Evolutionary conservation across 805 yeast species (phyloP), one percentile per base, ranked within the genome.

Genomic region (Candida krabiensis): DNA sequence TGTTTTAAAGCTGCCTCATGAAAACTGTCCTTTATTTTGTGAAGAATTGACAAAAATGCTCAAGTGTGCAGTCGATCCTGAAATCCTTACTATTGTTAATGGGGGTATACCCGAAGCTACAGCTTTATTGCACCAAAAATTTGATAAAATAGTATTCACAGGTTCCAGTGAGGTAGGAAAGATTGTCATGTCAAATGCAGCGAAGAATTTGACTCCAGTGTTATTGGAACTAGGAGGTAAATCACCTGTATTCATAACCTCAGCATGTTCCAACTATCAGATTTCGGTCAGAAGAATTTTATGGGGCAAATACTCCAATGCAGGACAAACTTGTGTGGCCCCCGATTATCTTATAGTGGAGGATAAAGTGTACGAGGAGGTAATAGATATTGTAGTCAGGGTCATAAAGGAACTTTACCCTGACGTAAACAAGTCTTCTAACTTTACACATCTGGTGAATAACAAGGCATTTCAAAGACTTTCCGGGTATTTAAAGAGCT

Each of bases 301-400:
- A 1, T 86, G 93, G 86, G 91, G 90, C 13, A 78, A 83, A 50
- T 83, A 82, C 55, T 64, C 77, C 22, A 91, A 88, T 57, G 77
- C 85, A 13, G 98, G 98, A 13, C 98, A 90, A 66, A 80, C 93
- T 2, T 90, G 97, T 67, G 85, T 87, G 27, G 86, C 96, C 8
- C 84, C 90, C 7, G 98, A 91, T 64, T 90, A 88, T 55, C 64
- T 84, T 4, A 53, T 87, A 30, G 83, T 80, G n/a, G 87, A 83
- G 41, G 76, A 71, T 39, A 59, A 69, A 3, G 61, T 80, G 16
- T 77, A 80, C 52, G 75, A 67, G 19, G 64, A 74, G 46, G 75
- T 86, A 35, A 61, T 79, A 6, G 67, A 62, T 5, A 55, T 76
- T 38, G 52, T 70, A 37, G 50, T 59, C 27, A 70, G 70, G 15